Base-by-base conservation (phyloP, 495 filamentous ascomycete genomes). In the Hypomontagnella monticulosa region DNA sequence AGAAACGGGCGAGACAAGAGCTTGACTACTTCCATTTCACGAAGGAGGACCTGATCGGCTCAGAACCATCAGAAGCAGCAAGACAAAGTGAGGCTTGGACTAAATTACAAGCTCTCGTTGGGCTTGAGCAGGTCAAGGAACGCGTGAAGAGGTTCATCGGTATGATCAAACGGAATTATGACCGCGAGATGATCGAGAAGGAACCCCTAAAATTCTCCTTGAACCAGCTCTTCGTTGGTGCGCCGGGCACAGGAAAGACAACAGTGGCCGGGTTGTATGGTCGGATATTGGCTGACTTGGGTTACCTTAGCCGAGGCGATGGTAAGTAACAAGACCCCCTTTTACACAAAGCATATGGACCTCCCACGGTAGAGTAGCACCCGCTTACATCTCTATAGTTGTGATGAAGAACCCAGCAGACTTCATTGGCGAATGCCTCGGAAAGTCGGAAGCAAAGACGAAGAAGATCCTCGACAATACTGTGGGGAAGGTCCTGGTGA, bases 181-280 rank as follows among this genome's bases (percentile, higher is more conserved):
- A 79, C 1, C 71, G 87, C 5, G 88, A 91, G 47, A 61, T 90
- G 3, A 46, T 80, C 10, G 87, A 88, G 57, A 70, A 85, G 43
- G 71, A 76, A 1, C 67, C 80, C 5, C 61, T 90, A 1, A 70
- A 83, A 38, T 82, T 80, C 34, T 84, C 78, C 3, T 77, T 92
- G 1, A 90, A 92, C 67, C 74, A 78, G 12, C 82, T 91, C 18
- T 91, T 92, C 60, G 66, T 89, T 1, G 89, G 89, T 3, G 80
- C 80, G 32, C 89, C 89, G 1, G 90, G 90, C 19, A 93, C 89
- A 0, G 89, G 90, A 0, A 93, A 92, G 72, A 93, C 89, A 0
- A 82, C 88, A 0, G 86, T 93, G 0, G 90, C 88, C 0, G 91
- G 88, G 69, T 71, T 92, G 3, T 93, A 89, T 67, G 88, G 84